Base-by-base conservation (phyloP, 2,329 filamentous ascomycete genomes). In the Claviceps sp. region DNA sequence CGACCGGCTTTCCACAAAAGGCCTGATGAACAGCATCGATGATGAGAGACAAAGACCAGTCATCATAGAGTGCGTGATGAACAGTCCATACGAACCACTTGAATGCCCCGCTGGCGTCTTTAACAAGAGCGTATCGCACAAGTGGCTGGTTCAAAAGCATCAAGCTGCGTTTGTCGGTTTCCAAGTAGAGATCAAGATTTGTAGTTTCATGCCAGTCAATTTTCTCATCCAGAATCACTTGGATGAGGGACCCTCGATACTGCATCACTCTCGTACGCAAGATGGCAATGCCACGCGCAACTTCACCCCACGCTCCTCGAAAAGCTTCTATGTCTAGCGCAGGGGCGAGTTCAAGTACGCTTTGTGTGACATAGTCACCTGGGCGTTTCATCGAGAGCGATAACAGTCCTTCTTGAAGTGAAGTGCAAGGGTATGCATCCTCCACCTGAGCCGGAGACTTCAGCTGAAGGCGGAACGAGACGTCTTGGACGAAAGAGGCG, bases 31-130 rank as follows among this genome's bases (percentile, higher is more conserved):
- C 49, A 8, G 71, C 64, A 2, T 71, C 57, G 4, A 72, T 54
- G 2, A 68, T 68, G 63, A 73, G 68, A 1, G 67, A 71, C 68
- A 74, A 72, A 9, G 74, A 55, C 55, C 53, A 56, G n/a, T 51
- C 75, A 45, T 79, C 76, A 50, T 78, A 78, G 0, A 77, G 59
- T 7, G 71, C 71, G 52, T 78, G 76, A 53, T 77, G 74, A 58
- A 73, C 68, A 0, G 45, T 52, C 47, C 47, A 20, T 6, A 47
- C 70, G 71, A 57, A 71, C 60, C 17, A 74, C 65, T 53, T 75
- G 68, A 52, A 68, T 59, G 9, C 5, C 53, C 48, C 58, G 26
- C 26, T 29, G 59, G 29, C 57, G 26, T 65, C 61, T 3, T 56
- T 48, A 2, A 72, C 57, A 8, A 74, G 59, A 3, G 65, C 68